A percentile compares a stretch with the other conserved stretches of the same genome.
Evolutionary conservation across 441 rosid genomes (phyloP).

Genomic region (Gossypium schwendimanii): DNA sequence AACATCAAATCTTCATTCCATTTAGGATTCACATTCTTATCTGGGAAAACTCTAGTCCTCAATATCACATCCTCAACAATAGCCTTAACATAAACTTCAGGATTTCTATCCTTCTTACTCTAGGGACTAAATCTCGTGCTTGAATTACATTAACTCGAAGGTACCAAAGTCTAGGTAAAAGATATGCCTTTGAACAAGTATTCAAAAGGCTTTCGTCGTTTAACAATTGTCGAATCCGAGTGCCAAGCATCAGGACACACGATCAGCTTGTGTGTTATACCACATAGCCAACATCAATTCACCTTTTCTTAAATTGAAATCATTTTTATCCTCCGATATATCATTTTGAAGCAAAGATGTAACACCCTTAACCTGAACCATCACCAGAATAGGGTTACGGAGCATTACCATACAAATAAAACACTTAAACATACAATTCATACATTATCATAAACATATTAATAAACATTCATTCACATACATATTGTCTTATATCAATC

Average conservation of each 20-base stretch:
- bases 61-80: constrained; percentile 31
- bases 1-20: constrained; percentile 62
- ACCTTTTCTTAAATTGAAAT: constrained; percentile 26
- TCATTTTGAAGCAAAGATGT: constrained; percentile 44
- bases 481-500: no score
- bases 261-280: constrained; percentile 52
- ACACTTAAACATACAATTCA: no score
- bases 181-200: constrained; percentile 43
- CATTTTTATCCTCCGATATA: constrained; percentile 35
- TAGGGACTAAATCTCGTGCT: constrained; percentile 40
- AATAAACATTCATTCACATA: no score
- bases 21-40: constrained; percentile 31
- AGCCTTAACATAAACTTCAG: constrained; percentile 26
- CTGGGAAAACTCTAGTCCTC: constrained; percentile 35
- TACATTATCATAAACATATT: no score
- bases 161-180: constrained; percentile 51
- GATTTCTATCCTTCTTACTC: constrained; percentile 26
- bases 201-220: constrained; percentile 29
- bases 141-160: constrained; percentile 39
- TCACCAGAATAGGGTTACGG: rapidly evolving
- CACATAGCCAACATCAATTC: constrained; percentile 50
- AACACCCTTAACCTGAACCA: no score
- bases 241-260: constrained; percentile 50
- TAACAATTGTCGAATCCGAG: constrained; percentile 34
- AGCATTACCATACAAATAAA: no score